Conservation (phyloP, 169 alveolate genomes). For the Ichthyophthirius multifiliis region DNA sequence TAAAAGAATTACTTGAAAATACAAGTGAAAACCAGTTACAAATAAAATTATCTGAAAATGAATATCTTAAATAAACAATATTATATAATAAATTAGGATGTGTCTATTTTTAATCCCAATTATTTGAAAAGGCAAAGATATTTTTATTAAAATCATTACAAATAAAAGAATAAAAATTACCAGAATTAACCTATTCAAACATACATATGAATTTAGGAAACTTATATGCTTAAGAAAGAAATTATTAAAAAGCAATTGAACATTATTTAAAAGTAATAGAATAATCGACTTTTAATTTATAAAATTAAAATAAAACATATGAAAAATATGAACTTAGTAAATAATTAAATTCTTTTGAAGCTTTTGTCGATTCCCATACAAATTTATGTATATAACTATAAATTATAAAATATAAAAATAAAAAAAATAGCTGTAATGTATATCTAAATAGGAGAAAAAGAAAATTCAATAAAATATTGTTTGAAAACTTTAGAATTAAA, state of each 20-base stretch:
- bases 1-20: too few species aligned
- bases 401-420: background rate
- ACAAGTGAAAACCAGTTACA: background rate
- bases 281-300: slow-evolving; percentile 17
- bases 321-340: background rate
- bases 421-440: slow-evolving; percentile 40
- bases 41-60: background rate
- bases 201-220: slow-evolving; percentile 46
- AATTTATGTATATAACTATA: slow-evolving; percentile 12
- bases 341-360: slow-evolving; percentile 33
- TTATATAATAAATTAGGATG: slow-evolving; percentile 32
- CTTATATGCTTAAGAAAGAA: slow-evolving; percentile 22
- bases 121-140: slow-evolving; percentile 1
- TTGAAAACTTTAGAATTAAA: slow-evolving; percentile 44
- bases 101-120: slow-evolving; percentile 7
- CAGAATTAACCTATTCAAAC: slow-evolving; percentile 13
- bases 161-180: background rate
- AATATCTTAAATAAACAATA: slow-evolving; percentile 12
- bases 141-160: slow-evolving; percentile 10
- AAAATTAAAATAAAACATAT: background rate
- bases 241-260: slow-evolving; percentile 38
- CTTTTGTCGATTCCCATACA: slow-evolving; percentile 45
- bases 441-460: slow-evolving; percentile 26
- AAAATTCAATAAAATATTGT: slow-evolving; percentile 36
- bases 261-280: slow-evolving; percentile 26